phyloP scores from a whole-genome alignment of 305 asterid species.

The Rubia balearica region DNA sequence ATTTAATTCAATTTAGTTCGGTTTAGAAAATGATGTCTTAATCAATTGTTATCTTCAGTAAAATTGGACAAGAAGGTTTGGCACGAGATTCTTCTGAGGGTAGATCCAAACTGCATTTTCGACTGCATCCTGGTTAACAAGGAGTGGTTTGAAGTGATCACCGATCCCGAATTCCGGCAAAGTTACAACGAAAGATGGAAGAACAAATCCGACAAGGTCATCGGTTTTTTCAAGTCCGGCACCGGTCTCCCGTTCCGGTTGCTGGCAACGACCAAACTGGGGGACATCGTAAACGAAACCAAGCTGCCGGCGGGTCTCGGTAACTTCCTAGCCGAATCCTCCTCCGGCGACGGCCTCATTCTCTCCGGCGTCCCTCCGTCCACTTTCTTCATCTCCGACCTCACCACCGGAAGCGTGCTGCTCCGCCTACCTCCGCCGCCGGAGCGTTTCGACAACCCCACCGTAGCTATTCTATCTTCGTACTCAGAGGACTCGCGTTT shows the following conservation, averaged over 20 bases:
- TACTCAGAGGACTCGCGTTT: background rate
- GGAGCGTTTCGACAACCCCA: background rate
- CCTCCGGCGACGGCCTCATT: slow-evolving; percentile 1
- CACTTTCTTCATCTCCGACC: background rate
- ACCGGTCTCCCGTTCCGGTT: background rate
- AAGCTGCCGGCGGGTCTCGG: background rate
- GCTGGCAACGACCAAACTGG: background rate
- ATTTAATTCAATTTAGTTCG: too few species aligned
- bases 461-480: background rate
- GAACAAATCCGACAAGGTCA: background rate
- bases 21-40: too few species aligned
- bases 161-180: background rate
- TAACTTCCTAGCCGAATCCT: background rate
- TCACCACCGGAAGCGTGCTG: background rate
- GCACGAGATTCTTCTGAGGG: background rate
- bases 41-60: background rate
- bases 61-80: background rate
- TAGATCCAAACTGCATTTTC: background rate
- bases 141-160: background rate
- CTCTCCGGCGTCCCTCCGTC: background rate
- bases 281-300: background rate
- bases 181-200: background rate
- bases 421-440: background rate
- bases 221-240: background rate
- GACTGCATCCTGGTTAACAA: background rate